Evolutionary conservation across 176 grass and related monocot species (phyloP), one percentile per base, ranked within the genome.

Genomic region (Thinopyrum elongatum): DNA sequence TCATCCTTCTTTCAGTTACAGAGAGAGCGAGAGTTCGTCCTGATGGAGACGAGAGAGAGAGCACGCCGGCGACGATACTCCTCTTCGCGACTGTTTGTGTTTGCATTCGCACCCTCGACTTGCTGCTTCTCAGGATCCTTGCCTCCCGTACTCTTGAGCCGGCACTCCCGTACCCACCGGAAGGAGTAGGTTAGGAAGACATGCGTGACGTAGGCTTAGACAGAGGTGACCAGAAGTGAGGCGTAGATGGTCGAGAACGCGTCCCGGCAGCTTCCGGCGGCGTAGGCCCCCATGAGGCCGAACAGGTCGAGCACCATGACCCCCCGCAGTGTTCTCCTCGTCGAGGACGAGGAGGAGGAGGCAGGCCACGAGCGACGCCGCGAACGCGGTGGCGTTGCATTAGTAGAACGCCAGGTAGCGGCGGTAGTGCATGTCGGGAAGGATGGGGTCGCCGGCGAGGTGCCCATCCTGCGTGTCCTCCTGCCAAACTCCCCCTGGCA

Each of bases 401-500:
- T 83, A 58, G 82, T 39, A 84, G 69, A 84, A 84, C 0, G 21
- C 25, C 0, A 34, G 26, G 85, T 87, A 80, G 19, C 76, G 74
- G 6, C 0, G 30, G 38, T 16, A 35, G 58, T 65, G 31, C 53
- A 23, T 57, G 10, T 61, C 22, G 2, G 55, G 67, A 41, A 68
- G 62, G 33, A 87, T 64, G 16, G 78, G 16, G n/a, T 35, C 66
- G 2, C 86, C 86, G 1, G 80, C 80, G 1, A 23, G 2, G 16
- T 61, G 29, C 5, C 22, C 21, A 0, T 0, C 33, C 28, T n/a
- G 4, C 19, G 39, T 16, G 9, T 31, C 30, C 30, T 89, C 81
- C 63, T 57, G 87, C 87, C 87, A 89, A 1, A 62, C 78, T 0
- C 81, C 87, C 0, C 87, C 72, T 0, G 72, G 87, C 0, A 13